Conservation (phyloP, 2,329 filamentous ascomycete genomes). For the Chaetomium strumarium region DNA sequence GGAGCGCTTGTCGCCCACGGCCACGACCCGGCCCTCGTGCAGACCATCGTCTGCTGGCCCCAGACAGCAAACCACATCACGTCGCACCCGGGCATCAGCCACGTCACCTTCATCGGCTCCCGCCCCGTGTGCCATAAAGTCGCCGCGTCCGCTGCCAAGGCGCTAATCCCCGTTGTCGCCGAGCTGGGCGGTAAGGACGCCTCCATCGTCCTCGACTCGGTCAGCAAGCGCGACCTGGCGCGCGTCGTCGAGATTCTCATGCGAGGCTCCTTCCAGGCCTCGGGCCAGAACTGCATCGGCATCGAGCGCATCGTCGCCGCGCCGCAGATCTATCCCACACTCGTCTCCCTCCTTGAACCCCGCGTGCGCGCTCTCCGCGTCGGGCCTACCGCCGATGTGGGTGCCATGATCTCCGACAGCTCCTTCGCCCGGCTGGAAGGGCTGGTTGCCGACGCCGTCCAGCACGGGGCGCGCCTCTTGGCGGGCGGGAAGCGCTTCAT, state of each 20-base stretch:
- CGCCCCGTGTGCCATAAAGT: slow-evolving; percentile 82
- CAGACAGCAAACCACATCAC: slow-evolving; percentile 74
- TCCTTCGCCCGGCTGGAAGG: slow-evolving; percentile 70
- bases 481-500: slow-evolving; percentile 66
- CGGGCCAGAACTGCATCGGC: slow-evolving; percentile 96
- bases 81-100: slow-evolving; percentile 74
- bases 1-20: slow-evolving; percentile 77
- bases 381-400: slow-evolving; percentile 75
- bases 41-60: slow-evolving; percentile 84
- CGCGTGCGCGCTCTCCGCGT: slow-evolving; percentile 69
- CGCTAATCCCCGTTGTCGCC: slow-evolving; percentile 79
- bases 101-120: slow-evolving; percentile 95
- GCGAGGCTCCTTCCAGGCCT: slow-evolving; percentile 88
- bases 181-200: slow-evolving; percentile 96
- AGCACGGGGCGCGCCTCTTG: slow-evolving; percentile 71
- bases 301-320: slow-evolving; percentile 87
- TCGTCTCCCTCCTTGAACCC: slow-evolving; percentile 65
- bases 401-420: slow-evolving; percentile 78
- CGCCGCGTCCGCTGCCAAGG: slow-evolving; percentile 75
- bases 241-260: slow-evolving; percentile 78
- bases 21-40: slow-evolving; percentile 73
- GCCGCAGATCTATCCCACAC: slow-evolving; percentile 65
- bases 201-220: slow-evolving; percentile 79
- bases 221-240: slow-evolving; percentile 53
- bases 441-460: slow-evolving; percentile 71